phyloP scores from a whole-genome alignment of 1,284 basidiomycete genomes.

The Cryptococcus sp. region DNA sequence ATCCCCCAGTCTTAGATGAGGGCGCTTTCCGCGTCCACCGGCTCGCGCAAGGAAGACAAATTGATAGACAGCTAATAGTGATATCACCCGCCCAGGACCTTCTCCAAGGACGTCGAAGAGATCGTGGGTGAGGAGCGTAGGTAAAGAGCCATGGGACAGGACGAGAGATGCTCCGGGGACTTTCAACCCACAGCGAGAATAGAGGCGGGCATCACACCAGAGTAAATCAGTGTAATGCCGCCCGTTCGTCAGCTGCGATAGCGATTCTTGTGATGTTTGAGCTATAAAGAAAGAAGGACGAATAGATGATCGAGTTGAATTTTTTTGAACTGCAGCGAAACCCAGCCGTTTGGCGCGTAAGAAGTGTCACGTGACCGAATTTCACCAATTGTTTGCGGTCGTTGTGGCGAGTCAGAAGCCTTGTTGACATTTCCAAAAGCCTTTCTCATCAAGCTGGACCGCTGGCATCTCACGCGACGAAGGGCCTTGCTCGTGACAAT shows the following conservation, averaged over 20 bases:
- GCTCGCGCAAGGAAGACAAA: not conserved
- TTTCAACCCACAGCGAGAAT: conserved; percentile 50
- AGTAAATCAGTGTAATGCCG: too few relatives aligned
- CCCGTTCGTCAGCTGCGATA: conserved; percentile 48
- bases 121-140: conserved; percentile 3
- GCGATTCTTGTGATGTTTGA: conserved; percentile 49
- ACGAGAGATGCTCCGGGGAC: conserved; percentile 48
- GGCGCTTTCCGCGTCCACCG: conserved; percentile 24
- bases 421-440: too few relatives aligned
- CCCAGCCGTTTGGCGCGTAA: too few relatives aligned
- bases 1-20: conserved; percentile 25
- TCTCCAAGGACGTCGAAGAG: not conserved
- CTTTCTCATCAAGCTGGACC: too few relatives aligned
- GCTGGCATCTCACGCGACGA: too few relatives aligned
- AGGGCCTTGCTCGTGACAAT: too few relatives aligned
- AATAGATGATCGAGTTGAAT: conserved; percentile 10
- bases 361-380: too few relatives aligned
- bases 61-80: not conserved
- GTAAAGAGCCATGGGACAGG: not conserved
- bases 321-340: conserved; percentile 5
- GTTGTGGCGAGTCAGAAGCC: too few relatives aligned
- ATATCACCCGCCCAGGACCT: too few relatives aligned
- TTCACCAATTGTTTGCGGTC: too few relatives aligned
- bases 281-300: conserved; percentile 18
- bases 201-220: conserved; percentile 12